Evolutionary conservation across 2,329 filamentous ascomycete species (phyloP), one percentile per base, ranked within the genome.

Genomic region (Cercospora sp.): DNA sequence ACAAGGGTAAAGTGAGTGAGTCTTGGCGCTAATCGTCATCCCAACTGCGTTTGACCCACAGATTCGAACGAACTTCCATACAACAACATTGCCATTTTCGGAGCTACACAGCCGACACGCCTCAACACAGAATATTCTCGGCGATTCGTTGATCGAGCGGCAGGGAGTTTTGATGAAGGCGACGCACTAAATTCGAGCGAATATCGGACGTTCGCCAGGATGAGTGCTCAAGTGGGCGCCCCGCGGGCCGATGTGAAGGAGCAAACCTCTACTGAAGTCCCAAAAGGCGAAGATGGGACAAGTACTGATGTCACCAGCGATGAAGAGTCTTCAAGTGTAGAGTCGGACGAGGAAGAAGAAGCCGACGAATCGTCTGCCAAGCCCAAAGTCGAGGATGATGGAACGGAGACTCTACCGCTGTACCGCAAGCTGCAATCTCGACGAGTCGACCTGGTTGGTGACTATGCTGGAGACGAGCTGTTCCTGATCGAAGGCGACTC

Each of bases 401-500:
- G 60, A 13, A 42, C 62, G 23, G 61, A 64, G 16, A 62, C 64
- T 18, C 48, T 68, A n/a, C 23, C 58, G 31, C 61, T 60, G 28
- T 86, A 85, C 74, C 80, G 79, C 67, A 75, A 73, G 12, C 77
- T 83, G 3, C 72, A 78, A 12, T 81, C 83, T 6, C 79, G 83
- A 64, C 79, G 79, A 60, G 83, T 91, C 30, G 89, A 92, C 72
- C 84, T 93, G 2, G 86, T 93, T 3, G 90, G 91, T 48, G 91
- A 93, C 75, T 93, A 91, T 78, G 90, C 89, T 3, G 90, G 91
- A 23, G 87, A 87, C 68, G 90, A 92, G 75, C 82, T 90, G 10
- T 93, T 93, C 75, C 81, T 90, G 23, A 85, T 93, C 31, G 89
- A 93, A 71, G 90, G 90, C 31, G 90, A 94, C 73, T 90, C 90